Evolutionary conservation across 805 yeast genomes (phyloP).

Genomic region (Yarrowia sp.): DNA sequence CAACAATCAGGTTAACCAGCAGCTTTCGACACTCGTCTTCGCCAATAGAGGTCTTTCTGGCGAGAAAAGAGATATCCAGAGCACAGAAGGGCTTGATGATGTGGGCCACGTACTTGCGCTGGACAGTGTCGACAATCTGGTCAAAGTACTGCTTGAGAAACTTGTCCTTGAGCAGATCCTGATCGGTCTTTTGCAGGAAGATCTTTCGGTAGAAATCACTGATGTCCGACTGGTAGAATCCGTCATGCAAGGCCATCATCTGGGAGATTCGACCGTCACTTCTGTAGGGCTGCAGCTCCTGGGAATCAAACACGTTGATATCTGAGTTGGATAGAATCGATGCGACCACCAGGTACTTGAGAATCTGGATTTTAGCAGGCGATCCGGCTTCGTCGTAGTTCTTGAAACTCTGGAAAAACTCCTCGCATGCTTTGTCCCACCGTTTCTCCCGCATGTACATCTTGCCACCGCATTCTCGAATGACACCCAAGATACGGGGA

Average conservation of each 20-base stretch:
- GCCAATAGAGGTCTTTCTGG: constrained; percentile 11
- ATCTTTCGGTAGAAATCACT: constrained; percentile 43
- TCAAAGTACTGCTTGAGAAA: constrained; percentile 29
- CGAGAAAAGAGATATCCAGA: constrained; percentile 16
- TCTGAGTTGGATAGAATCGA: constrained; percentile 64
- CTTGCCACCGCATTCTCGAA: constrained; percentile 78
- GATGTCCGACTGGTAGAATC: constrained; percentile 48
- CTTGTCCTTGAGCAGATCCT: constrained; percentile 21
- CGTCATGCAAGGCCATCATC: constrained; percentile 49
- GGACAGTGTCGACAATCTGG: constrained; percentile 23
- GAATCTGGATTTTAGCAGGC: constrained; percentile 61
- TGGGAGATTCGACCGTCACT: constrained; percentile 48
- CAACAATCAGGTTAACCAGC: constrained; percentile 27
- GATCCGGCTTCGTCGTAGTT: constrained; percentile 73
- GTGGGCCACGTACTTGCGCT: constrained; percentile 31
- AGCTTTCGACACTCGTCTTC: constrained; percentile 31
- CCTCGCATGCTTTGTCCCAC: constrained; percentile 63
- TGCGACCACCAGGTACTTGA: constrained; percentile 67
- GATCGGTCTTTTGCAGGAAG: constrained; percentile 21
- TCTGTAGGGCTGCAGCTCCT: constrained; percentile 66
- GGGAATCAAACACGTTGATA: constrained; percentile 74
- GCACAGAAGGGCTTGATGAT: constrained; percentile 26
- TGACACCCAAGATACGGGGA: constrained; percentile 74
- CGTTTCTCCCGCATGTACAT: constrained; percentile 65
- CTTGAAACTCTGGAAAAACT: constrained; percentile 63